phyloP scores from a whole-genome alignment of 2,329 filamentous ascomycete species.

The Verticillium tricorpus region DNA sequence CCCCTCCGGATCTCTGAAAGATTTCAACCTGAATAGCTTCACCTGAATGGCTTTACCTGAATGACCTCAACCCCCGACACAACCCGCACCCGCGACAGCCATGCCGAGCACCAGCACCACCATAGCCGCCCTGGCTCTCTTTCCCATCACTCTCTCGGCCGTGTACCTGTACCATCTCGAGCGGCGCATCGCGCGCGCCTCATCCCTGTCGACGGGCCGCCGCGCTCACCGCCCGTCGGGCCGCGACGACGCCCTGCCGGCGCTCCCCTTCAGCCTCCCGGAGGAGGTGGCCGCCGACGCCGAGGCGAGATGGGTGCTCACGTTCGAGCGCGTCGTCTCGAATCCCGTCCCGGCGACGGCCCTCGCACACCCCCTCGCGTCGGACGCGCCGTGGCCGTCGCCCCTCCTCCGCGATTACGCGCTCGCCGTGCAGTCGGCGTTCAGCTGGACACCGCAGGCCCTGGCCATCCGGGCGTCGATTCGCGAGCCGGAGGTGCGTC shows the following conservation, averaged over 20 bases:
- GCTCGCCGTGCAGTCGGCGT: constrained; percentile 23
- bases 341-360: constrained; percentile 10
- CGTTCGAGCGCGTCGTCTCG: constrained; percentile 23
- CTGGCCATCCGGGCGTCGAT: constrained; percentile 20
- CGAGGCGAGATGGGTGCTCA: constrained; percentile 18
- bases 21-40: too few relatives aligned
- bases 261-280: constrained; percentile 12
- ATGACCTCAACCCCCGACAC: background rate
- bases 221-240: background rate
- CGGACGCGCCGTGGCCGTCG: constrained; percentile 6
- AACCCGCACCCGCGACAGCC: background rate
- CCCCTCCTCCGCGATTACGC: constrained; percentile 20
- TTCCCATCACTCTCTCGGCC: background rate
- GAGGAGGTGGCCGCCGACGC: constrained; percentile 14
- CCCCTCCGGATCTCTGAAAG: background rate
- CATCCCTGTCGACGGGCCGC: background rate
- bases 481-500: constrained; percentile 11
- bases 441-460: constrained; percentile 27
- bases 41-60: too few relatives aligned
- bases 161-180: constrained; percentile 1
- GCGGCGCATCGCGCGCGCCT: background rate
- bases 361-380: constrained; percentile 2
- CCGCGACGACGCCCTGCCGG: background rate
- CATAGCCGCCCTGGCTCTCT: background rate
- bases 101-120: background rate